A percentile compares a stretch with the other conserved stretches of the same genome.
These are phyloP conservation scores for Fusarium sp. DNA, from an alignment of 2,329 filamentous ascomycete genomes.

Conservation along the genomic window DNA sequence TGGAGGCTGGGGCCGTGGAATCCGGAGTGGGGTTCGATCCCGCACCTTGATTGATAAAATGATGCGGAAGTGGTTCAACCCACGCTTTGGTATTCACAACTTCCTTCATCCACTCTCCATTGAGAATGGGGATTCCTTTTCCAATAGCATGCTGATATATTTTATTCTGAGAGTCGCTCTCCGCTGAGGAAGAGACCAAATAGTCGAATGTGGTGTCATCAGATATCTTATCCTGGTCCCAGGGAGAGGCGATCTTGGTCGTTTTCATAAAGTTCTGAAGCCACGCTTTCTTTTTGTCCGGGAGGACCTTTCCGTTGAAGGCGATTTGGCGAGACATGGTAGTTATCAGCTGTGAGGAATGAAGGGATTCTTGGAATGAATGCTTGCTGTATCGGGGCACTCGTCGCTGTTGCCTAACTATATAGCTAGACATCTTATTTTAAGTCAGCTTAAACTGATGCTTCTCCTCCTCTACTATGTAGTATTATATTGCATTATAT, in stretches of 20 bases:
- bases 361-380: not conserved
- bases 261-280: not conserved
- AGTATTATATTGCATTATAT: not conserved
- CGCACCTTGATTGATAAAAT: not conserved
- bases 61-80: not conserved
- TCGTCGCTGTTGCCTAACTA: not conserved
- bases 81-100: not conserved
- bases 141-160: not conserved
- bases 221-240: not conserved
- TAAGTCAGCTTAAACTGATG: not conserved
- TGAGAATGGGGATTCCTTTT: not conserved
- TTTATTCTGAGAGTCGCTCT: not conserved
- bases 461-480: not conserved
- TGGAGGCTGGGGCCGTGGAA: no score
- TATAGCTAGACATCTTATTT: not conserved
- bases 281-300: no score
- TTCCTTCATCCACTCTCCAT: not conserved
- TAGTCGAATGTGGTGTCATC: not conserved
- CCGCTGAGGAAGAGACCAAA: not conserved
- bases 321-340: not conserved
- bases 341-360: not conserved
- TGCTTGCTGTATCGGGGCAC: not conserved
- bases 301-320: not conserved
- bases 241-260: not conserved
- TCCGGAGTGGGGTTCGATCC: not conserved